Evolutionary conservation across 1,284 basidiomycete species (phyloP), one percentile per base, ranked within the genome.

Genomic region (Ganoderma sp.): DNA sequence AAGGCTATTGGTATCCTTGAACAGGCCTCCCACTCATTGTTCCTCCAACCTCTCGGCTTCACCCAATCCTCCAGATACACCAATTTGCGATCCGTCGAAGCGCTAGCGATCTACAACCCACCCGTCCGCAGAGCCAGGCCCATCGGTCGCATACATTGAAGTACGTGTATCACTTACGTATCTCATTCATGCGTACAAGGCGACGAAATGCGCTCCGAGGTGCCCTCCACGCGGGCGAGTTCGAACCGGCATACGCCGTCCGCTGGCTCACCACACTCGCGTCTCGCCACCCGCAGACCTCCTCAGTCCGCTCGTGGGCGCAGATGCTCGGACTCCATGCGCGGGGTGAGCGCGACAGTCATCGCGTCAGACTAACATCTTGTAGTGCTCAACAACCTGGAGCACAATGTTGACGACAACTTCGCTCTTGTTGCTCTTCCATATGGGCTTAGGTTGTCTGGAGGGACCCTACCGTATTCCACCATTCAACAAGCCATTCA

Each of bases 321-420:
- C 75, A 0, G 69, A 67, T 6, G 45, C 71, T 22, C 74, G 74
- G 17, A 39, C 59, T 0, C 71, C 45, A 14, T 63, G n/a, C n/a
- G 9, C 41, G 12, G 52, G 39, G 28, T 22, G 9, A 10, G 67
- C 3, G 74, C 81, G 57, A 82, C 84, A 7, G 79, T 96, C 50
- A 79, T 94, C 45, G 89, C 92, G 43, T 94, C 93, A 3, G 96
- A 97, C 79, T 92, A 91, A 78, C 89, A 94, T 71, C 87, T 90
- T 0, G 81, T 85, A 8, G 93, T 95, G 0, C 81, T 98, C 37
- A 17, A 81, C 32, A 97, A 97, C 78, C 85, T 97, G 12, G 79
- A 80, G 8, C 76, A 80, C 37, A 97, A 97, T 78, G 83, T 94
- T 63, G 76, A 78, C 0, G 73, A 83, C 19, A 96, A 96, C 77